phyloP scores from a whole-genome alignment of 257 asterid genomes.

The Capsicum pubescens region DNA sequence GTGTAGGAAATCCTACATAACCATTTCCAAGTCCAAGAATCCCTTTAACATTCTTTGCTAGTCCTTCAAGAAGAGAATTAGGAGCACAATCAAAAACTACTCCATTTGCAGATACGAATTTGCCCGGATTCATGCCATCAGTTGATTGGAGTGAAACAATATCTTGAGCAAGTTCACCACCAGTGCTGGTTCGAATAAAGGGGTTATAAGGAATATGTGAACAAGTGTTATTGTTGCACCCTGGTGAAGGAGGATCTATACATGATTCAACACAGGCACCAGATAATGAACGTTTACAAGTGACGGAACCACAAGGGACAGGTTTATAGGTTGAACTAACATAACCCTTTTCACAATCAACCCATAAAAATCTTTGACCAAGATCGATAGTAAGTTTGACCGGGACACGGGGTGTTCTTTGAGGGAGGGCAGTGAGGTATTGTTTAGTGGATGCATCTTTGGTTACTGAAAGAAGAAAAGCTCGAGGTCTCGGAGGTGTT shows the following conservation, averaged over 20 bases:
- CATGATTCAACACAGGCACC: background rate
- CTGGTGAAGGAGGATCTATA: background rate
- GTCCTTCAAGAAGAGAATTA: background rate
- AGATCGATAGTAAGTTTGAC: constrained; percentile 41
- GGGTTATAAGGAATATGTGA: background rate
- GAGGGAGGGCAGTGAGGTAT: constrained; percentile 30
- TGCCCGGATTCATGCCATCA: background rate
- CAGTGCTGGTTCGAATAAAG: background rate
- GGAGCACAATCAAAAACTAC: constrained; percentile 12
- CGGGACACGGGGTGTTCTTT: constrained; percentile 43
- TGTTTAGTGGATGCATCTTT: constrained; percentile 41
- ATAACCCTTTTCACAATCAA: constrained; percentile 41
- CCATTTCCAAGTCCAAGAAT: constrained; percentile 14
- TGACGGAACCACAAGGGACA: constrained; percentile 33
- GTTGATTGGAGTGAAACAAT: background rate
- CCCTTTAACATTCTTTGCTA: background rate
- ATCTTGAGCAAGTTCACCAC: constrained; percentile 24
- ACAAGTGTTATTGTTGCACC: constrained; percentile 25
- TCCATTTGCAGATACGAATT: background rate
- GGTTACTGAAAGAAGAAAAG: constrained; percentile 36
- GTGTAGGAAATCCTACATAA: background rate
- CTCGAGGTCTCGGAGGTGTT: constrained; percentile 33
- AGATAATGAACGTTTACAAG: constrained; percentile 32
- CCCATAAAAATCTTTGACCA: constrained; percentile 47
- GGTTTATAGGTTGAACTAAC: constrained; percentile 35